Percentiles rank a stretch among this genome's conserved stretches.
phyloP scores from a whole-genome alignment of 495 filamentous ascomycete genomes.

The Aspergillus bertholletiae region DNA sequence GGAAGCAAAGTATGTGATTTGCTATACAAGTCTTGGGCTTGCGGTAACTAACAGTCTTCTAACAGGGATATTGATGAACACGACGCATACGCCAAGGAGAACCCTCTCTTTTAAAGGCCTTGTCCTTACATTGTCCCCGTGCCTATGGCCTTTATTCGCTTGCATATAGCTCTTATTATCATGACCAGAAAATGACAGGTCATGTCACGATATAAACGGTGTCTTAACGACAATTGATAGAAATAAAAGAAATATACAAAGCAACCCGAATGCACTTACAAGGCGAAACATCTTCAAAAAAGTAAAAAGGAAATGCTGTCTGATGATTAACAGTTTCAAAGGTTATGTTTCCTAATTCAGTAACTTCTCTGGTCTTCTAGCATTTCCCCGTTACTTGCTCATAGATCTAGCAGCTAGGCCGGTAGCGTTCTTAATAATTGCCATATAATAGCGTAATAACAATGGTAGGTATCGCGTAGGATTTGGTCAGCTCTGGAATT shows the following conservation, averaged over 20 bases:
- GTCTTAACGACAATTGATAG: slow-evolving; percentile 28
- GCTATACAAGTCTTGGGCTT: not conserved
- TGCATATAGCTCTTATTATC: slow-evolving; percentile 7
- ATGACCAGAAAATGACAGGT: slow-evolving; percentile 4
- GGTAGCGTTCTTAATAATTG: not conserved
- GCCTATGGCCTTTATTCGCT: slow-evolving; percentile 5
- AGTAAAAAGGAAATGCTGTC: not conserved
- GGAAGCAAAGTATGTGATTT: slow-evolving; percentile 74
- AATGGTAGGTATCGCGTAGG: not conserved
- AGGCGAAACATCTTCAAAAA: not conserved
- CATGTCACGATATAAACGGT: slow-evolving; percentile 22
- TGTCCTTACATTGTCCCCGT: not conserved
- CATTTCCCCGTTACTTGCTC: not conserved
- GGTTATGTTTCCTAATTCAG: not conserved
- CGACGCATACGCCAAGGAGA: slow-evolving; percentile 63
- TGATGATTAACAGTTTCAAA: not conserved
- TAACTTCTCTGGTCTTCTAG: not conserved
- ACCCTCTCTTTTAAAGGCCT: slow-evolving; percentile 25
- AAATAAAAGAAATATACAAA: slow-evolving; percentile 15
- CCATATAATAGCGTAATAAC: not conserved
- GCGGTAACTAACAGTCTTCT: slow-evolving; percentile 12
- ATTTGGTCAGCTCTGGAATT: not conserved
- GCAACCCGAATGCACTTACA: too few species aligned
- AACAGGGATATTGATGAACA: slow-evolving; percentile 87
- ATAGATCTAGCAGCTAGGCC: not conserved